Percentiles rank a stretch among this genome's conserved stretches.
Conservation (phyloP, 441 rosid species). For the Erysimum cheiri region DNA sequence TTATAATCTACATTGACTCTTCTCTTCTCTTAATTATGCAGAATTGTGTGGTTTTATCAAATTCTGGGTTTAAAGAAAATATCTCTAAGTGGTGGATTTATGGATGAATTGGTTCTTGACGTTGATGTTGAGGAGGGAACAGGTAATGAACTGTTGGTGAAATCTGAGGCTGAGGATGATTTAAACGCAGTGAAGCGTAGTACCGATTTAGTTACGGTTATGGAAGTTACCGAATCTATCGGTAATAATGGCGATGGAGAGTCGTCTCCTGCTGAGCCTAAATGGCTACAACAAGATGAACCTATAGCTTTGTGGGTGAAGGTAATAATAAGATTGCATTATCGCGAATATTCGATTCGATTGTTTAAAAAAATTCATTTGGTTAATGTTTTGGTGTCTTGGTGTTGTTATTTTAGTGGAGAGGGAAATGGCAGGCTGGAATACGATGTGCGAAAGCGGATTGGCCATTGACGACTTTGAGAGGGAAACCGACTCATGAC, state of each 20-base stretch:
- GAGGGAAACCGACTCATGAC: conserved; percentile 93
- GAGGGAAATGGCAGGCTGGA: conserved; percentile 99
- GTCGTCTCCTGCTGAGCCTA: conserved; percentile 63
- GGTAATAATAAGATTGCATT: conserved; percentile 51
- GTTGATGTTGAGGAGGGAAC: conserved; percentile 49
- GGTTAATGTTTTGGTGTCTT: background rate
- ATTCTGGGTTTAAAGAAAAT: conserved; percentile 38
- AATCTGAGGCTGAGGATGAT: conserved; percentile 59
- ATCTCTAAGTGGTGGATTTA: conserved; percentile 45
- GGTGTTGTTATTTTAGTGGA: conserved; percentile 76
- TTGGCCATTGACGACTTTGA: conserved; percentile 93
- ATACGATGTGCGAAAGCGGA: conserved; percentile 93
- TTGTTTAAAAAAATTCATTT: background rate
- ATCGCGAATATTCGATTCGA: conserved; percentile 9
- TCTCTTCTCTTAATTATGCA: background rate
- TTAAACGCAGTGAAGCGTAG: conserved; percentile 50
- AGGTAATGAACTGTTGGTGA: conserved; percentile 43
- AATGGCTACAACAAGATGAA: conserved; percentile 84
- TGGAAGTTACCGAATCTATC: conserved; percentile 57
- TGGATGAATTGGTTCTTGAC: conserved; percentile 51
- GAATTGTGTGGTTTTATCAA: conserved; percentile 33
- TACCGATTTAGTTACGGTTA: conserved; percentile 50
- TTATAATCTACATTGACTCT: background rate
- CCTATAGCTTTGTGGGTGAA: conserved; percentile 97
- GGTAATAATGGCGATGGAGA: conserved; percentile 62